Percentiles rank a stretch among this genome's conserved stretches.
Conservation (phyloP, 2,329 filamentous ascomycete genomes). For the Bertia moriformis region DNA sequence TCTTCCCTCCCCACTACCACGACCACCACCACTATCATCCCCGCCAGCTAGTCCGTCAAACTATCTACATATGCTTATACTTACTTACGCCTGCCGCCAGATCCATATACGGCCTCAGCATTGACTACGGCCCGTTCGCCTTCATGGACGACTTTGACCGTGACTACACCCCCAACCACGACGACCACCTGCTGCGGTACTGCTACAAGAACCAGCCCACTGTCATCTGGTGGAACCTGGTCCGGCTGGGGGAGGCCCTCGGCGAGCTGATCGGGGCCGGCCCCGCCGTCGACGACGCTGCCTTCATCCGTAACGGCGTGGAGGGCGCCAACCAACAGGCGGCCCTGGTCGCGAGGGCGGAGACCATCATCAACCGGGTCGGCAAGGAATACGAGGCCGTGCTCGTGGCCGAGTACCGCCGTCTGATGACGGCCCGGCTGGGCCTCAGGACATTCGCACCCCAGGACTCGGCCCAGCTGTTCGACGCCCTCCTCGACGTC, state of each 20-base stretch:
- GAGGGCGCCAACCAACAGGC: background rate
- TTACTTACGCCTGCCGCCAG: too few species aligned
- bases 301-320: conserved; percentile 62
- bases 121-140: conserved; percentile 93
- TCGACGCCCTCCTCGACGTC: conserved; percentile 68
- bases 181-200: conserved; percentile 77
- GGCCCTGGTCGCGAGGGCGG: conserved; percentile 63
- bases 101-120: conserved; percentile 74
- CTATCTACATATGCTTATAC: too few species aligned
- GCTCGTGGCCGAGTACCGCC: conserved; percentile 80
- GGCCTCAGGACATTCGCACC: conserved; percentile 59
- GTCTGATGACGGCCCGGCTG: conserved; percentile 65
- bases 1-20: too few species aligned
- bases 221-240: conserved; percentile 97
- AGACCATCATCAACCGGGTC: conserved; percentile 64
- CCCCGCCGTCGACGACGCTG: conserved; percentile 51
- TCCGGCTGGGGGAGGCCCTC: conserved; percentile 75
- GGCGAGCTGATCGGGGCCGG: conserved; percentile 83
- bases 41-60: too few species aligned
- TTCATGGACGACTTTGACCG: conserved; percentile 97
- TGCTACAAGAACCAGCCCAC: conserved; percentile 86
- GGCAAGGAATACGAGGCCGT: conserved; percentile 81
- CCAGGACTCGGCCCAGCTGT: conserved; percentile 65
- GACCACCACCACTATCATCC: too few species aligned
- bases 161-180: conserved; percentile 88